Evolutionary conservation across 331 rosid genomes (phyloP).

Genomic region (Ulmus americana): DNA sequence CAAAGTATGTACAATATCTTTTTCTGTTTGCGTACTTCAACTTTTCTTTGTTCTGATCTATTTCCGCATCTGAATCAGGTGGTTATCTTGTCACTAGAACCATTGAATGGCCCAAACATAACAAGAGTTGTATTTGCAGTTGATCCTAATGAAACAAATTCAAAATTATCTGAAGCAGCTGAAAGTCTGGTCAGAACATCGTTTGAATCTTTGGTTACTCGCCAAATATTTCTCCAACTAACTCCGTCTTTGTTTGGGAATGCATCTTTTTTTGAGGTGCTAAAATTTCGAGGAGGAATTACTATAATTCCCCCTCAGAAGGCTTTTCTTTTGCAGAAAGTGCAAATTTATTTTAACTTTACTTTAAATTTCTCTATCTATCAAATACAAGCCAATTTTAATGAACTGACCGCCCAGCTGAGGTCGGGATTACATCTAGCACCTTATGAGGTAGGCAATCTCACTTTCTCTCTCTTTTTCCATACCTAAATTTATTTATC

Average conservation of each 20-base stretch:
- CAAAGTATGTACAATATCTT: conserved; percentile 32
- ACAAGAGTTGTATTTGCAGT: conserved; percentile 65
- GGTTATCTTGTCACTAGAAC: conserved; percentile 51
- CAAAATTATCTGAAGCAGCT: conserved; percentile 40
- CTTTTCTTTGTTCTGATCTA: conserved; percentile 18
- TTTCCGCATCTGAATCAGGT: conserved; percentile 48
- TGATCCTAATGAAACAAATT: conserved; percentile 40
- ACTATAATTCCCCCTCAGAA: conserved; percentile 59
- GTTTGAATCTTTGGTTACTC: conserved; percentile 38
- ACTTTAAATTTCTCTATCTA: conserved; percentile 68
- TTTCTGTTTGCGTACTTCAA: conserved; percentile 5
- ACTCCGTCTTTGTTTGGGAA: conserved; percentile 59
- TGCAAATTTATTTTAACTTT: conserved; percentile 58
- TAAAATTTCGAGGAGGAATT: conserved; percentile 75
- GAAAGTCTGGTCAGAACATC: conserved; percentile 47
- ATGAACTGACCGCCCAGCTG: conserved; percentile 59
- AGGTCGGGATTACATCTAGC: conserved; percentile 60
- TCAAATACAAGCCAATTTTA: conserved; percentile 52
- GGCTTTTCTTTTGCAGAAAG: conserved; percentile 69
- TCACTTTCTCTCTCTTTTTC: conserved; percentile 3
- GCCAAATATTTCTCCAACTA: conserved; percentile 38
- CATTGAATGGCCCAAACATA: conserved; percentile 36
- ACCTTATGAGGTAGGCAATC: conserved; percentile 55
- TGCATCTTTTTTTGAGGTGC: conserved; percentile 56
- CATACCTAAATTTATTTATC: not conserved